A percentile compares a stretch with the other conserved stretches of the same genome.
Conservation (phyloP, 768 basidiomycete genomes). For the Dentipellis fragilis region DNA sequence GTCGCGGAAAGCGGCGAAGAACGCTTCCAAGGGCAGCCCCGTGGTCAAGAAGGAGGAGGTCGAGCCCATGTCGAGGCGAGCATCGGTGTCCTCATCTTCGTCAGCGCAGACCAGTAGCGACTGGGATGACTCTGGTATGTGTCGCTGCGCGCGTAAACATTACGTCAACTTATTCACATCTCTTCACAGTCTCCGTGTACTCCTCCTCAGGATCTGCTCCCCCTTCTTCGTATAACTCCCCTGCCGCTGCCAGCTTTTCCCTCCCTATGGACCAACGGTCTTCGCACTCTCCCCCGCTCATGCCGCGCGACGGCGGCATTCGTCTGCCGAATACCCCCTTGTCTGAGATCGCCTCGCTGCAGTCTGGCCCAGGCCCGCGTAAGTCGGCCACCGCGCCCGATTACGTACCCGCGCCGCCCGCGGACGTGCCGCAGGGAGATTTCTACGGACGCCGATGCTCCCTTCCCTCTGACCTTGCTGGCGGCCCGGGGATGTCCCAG, state of each 20-base stretch:
- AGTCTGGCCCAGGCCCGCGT: constrained; percentile 18
- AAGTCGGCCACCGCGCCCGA: constrained; percentile 20
- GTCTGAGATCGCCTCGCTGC: constrained; percentile 53
- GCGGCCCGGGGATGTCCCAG: neutral
- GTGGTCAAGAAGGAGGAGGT: constrained; percentile 48
- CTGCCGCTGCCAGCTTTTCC: constrained; percentile 46
- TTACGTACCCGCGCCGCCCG: neutral
- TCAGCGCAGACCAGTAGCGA: constrained; percentile 56
- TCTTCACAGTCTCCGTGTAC: constrained; percentile 29
- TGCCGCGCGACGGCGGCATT: constrained; percentile 44
- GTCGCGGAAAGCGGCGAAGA: constrained; percentile 48
- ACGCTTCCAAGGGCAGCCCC: constrained; percentile 20
- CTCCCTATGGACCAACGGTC: constrained; percentile 38
- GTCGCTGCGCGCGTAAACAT: constrained; percentile 8
- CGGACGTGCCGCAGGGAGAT: constrained; percentile 10
- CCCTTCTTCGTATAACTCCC: constrained; percentile 61
- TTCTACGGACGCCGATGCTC: constrained; percentile 19
- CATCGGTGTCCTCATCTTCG: constrained; percentile 53
- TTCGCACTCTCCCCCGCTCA: constrained; percentile 24
- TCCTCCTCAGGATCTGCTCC: constrained; percentile 43
- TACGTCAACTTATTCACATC: constrained; percentile 3
- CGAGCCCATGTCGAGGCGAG: constrained; percentile 36
- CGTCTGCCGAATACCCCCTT: constrained; percentile 67
- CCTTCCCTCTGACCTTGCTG: constrained; percentile 13
- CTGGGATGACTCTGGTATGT: constrained; percentile 74